Base-by-base conservation (phyloP, 495 filamentous ascomycete genomes). In the Neurospora sp. region DNA sequence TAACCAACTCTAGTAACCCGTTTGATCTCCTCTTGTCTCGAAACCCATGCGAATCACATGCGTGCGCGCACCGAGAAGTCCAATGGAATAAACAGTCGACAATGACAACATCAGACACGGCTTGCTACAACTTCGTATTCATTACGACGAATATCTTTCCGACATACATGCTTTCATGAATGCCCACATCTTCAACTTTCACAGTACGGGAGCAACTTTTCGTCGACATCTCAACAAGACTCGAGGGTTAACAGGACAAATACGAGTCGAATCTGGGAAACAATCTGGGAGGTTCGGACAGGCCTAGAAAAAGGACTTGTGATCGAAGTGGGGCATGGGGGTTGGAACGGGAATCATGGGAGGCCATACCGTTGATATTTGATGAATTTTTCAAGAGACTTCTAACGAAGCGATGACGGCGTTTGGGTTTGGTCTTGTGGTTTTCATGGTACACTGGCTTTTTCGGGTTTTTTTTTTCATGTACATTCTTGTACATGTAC, bases 11-110 rank as follows among this genome's bases (percentile, higher is more conserved):
- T 76, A 93, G 94, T 97, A 39, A 95, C 93, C 70, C 91, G 91
- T 75, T 85, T 97, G 37, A 97, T 97, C 91, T 91, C 93, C 22
- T 90, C 90, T 48, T 93, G 93, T 72, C 88, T 98, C 70, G 92
- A 97, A 78, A 88, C 88, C 37, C 94, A 98, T 78, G 93, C 95
- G 2, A 87, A 88, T 71, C 92, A 93, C 74, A 92, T 97, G 88
- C 83, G 83, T 73, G 86, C 86, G 46, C 88, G 90, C 77, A 88
- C 91, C 14, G 89, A 92, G 77, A 86, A 87, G 74, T 93, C 91
- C 2, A 20, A 44, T 70, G 53, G 74, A 76, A 18, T 79, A 59
- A 74, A 70, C 18, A 42, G 70, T 65, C 35, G 46, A 22, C n/a
- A 53, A 22, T 53, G 46, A 6, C 46, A 22, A 53, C 48, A 16